These are phyloP conservation scores for Plantago ovata DNA, from an alignment of 257 asterid species.

Conservation along the genomic window DNA sequence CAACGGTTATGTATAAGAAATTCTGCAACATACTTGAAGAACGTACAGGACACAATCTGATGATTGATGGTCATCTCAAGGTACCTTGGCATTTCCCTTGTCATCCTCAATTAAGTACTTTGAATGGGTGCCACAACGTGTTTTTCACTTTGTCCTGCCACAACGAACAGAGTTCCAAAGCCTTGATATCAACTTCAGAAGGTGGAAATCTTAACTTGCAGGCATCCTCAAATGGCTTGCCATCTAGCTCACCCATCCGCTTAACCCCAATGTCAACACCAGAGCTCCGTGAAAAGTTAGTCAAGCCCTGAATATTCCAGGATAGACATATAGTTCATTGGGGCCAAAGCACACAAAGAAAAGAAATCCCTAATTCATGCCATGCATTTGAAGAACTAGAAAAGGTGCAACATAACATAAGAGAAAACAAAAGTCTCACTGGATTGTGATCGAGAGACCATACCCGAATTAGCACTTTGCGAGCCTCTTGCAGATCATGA, in stretches of 20 bases:
- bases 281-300: constrained; percentile 34
- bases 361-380: no score
- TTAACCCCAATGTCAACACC: constrained; percentile 61
- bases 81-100: constrained; percentile 43
- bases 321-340: background rate
- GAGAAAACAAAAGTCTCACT: no score
- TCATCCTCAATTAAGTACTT: constrained; percentile 29
- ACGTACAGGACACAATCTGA: no score
- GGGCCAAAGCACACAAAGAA: no score
- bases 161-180: constrained; percentile 44
- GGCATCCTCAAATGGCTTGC: constrained; percentile 42
- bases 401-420: no score
- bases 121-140: constrained; percentile 71
- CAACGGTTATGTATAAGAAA: no score
- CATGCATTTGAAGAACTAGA: no score
- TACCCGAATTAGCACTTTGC: constrained; percentile 47
- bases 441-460: constrained; percentile 1
- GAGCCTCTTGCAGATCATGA: constrained; percentile 60
- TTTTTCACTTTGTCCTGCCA: constrained; percentile 67
- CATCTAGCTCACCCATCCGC: constrained; percentile 81
- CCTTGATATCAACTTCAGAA: constrained; percentile 54
- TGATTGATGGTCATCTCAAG: constrained; percentile 4
- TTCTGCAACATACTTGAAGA: no score
- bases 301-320: constrained; percentile 54
- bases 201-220: constrained; percentile 49